Conservation (phyloP, 2,329 filamentous ascomycete genomes). For the Penicillium sp. region DNA sequence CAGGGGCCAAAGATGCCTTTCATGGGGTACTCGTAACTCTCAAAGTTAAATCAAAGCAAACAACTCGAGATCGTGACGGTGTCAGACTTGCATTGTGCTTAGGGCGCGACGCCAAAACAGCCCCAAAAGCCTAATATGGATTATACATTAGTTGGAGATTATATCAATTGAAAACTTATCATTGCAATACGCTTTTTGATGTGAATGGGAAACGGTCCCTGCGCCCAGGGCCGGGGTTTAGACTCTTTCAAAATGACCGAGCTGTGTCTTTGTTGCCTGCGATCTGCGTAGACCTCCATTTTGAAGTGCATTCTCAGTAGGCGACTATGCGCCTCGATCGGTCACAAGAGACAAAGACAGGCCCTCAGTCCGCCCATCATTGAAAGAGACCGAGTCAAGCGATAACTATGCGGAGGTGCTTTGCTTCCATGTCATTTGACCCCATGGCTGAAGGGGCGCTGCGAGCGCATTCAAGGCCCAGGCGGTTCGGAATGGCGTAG, state of each 20-base stretch:
- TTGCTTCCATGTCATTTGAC: slow-evolving; percentile 7
- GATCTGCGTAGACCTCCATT: neutral
- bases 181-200: neutral
- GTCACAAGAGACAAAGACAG: neutral
- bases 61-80: neutral
- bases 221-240: neutral
- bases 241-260: neutral
- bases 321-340: neutral
- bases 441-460: neutral
- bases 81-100: neutral
- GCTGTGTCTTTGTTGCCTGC: neutral
- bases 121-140: neutral
- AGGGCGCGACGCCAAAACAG: neutral
- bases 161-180: neutral
- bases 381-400: neutral
- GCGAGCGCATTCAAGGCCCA: neutral
- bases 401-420: neutral
- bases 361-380: neutral
- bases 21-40: neutral
- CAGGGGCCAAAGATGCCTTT: neutral
- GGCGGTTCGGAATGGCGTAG: neutral
- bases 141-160: neutral
- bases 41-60: neutral
- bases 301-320: neutral
- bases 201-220: neutral